Conservation (phyloP, 2,329 filamentous ascomycete species). For the Aspergillus spinulosporus region DNA sequence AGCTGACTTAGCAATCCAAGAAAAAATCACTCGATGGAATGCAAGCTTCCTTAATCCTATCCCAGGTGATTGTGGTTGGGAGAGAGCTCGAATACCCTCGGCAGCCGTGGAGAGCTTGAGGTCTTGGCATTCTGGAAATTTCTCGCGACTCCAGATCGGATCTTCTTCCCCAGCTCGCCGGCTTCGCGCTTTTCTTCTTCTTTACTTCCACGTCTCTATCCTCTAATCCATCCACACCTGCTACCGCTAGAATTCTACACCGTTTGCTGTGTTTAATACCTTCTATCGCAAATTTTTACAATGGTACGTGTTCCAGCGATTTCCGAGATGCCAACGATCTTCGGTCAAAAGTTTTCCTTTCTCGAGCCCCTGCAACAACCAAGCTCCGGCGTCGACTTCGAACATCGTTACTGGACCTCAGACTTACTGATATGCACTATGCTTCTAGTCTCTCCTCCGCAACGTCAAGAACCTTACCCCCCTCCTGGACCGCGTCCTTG, state of each 20-base stretch:
- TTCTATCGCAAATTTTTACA: constrained; percentile 17
- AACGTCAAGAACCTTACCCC: constrained; percentile 93
- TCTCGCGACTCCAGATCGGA: constrained; percentile 40
- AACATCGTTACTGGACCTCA: not conserved
- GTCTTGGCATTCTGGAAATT: constrained; percentile 50
- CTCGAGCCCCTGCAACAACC: not conserved
- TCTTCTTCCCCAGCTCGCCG: constrained; percentile 32
- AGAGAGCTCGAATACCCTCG: constrained; percentile 29
- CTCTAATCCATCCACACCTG: constrained; percentile 17
- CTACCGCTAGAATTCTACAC: constrained; percentile 6
- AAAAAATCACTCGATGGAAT: not conserved
- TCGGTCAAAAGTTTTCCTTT: constrained; percentile 14
- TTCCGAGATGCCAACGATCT: not conserved
- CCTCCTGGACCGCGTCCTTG: constrained; percentile 95
- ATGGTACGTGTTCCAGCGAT: constrained; percentile 27
- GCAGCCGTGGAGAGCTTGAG: constrained; percentile 30
- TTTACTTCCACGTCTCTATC: constrained; percentile 29
- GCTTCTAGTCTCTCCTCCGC: constrained; percentile 65
- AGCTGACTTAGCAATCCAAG: too few species aligned
- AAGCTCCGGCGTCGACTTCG: not conserved
- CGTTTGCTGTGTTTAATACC: constrained; percentile 15
- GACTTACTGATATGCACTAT: constrained; percentile 10
- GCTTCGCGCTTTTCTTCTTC: constrained; percentile 30
- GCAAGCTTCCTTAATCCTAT: not conserved
- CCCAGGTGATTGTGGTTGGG: not conserved